Evolutionary conservation across 352 stramenopile species (phyloP), one percentile per base, ranked within the genome.

Genomic region (Pythium plurisporium): DNA sequence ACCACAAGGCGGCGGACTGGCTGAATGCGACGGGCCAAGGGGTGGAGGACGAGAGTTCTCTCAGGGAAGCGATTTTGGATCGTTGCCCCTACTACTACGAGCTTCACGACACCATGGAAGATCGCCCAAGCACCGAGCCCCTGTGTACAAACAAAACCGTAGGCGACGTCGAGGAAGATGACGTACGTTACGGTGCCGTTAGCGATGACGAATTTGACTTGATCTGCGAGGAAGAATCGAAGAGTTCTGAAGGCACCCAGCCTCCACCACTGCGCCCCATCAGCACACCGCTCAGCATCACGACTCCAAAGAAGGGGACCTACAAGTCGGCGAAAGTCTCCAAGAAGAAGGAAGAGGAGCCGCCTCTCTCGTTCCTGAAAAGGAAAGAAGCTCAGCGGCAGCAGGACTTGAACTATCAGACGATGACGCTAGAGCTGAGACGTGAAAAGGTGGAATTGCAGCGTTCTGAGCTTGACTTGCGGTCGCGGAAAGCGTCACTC

Each of bases 11-110:
- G 25, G 29, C 22, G 10, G 38, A 67, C 23, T 72, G 54, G 49
- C 55, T 72, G n/a, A 42, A 33, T n/a, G 34, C 34, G 5, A 67
- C 59, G 3, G 59, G 64, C 1, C 51, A 61, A 48, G 59, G 59
- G 17, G 59, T 72, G 1, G 34, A 54, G 26, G 26, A 72, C 31
- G 54, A 56, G 22, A 38, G 38, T 6, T 41, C 19, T n/a, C 30
- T 69, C 1, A 51, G 36, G 15, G 36, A 42, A 15, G 53, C 31
- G 4, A 63, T 68, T 19, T 20, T 68, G 9, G 25, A n/a, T 3
- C 40, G 52, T 5, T 67, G 46, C 40, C 30, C 53, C 2, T 57
- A 59, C 38, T 62, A 67, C 46, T 62, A 62, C 31, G 29, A 67
- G 46, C 20, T 64, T 1, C 8, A 48, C 20, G 42, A 52, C 25